Evolutionary conservation across 139 green algal genomes (phyloP).

Genomic region (Pedinophyceae sp.): DNA sequence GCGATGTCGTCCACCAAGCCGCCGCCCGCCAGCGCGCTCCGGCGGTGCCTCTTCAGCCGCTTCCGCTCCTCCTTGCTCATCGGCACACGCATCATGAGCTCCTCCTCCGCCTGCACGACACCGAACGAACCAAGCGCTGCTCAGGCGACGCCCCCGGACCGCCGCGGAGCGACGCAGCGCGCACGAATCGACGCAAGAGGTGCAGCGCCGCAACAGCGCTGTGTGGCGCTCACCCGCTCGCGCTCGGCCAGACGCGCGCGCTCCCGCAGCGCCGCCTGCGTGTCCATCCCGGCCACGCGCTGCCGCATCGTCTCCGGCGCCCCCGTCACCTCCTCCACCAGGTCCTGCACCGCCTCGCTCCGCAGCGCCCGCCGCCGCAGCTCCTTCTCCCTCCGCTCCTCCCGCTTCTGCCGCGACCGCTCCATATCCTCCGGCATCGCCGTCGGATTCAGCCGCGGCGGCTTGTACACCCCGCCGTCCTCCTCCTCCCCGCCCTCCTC

Average conservation of each 20-base stretch:
- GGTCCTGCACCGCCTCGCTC: constrained; percentile 25
- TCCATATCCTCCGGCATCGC: constrained; percentile 60
- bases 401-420: constrained; percentile 6
- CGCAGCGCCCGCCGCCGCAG: constrained; percentile 23
- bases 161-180: too few relatives aligned
- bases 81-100: constrained; percentile 40
- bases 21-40: constrained; percentile 22
- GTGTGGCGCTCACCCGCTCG: too few relatives aligned
- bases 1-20: constrained; percentile 77
- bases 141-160: too few relatives aligned
- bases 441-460: constrained; percentile 66
- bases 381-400: constrained; percentile 15
- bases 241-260: constrained; percentile 48
- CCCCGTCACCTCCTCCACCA: constrained; percentile 48
- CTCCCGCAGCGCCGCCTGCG: constrained; percentile 26
- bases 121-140: too few relatives aligned
- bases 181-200: too few relatives aligned
- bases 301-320: constrained; percentile 63
- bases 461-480: constrained; percentile 55
- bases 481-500: constrained; percentile 12
- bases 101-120: too few relatives aligned
- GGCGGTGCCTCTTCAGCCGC: constrained; percentile 35
- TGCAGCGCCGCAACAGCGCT: too few relatives aligned
- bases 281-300: constrained; percentile 12
- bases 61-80: constrained; percentile 65